Base-by-base conservation (phyloP, 768 basidiomycete genomes). In the Leccinum aurantiacum region DNA sequence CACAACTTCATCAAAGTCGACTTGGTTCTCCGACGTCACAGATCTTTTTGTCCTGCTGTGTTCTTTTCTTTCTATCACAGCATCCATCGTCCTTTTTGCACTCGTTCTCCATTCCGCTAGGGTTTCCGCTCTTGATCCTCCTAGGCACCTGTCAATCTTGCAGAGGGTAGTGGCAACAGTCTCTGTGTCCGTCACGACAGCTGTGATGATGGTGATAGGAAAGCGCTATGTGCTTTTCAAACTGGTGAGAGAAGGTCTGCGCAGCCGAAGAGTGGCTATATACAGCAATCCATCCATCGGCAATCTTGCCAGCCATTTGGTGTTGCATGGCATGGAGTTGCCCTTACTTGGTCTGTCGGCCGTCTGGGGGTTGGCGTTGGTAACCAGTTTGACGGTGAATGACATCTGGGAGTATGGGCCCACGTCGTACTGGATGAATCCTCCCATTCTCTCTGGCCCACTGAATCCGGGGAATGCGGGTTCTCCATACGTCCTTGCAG, bases 301-400 rank as follows among this genome's bases (percentile, higher is more conserved):
- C 3, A 57, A 41, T 14, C 27, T 59, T 6, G 19, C 41, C n/a
- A 44, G 13, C 14, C 41, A 44, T 44, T 4, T n/a, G 17, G 8
- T 10, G n/a, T 44, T n/a, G 4, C n/a, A 29, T 22, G 56, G 50
- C 19, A n/a, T 57, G 3, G 60, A 63, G 19, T 31, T 52, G 2
- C 41, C 56, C 1, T 38, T 61, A 44, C 29, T 63, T 11, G 61
- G 27, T 11, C 41, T 63, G 10, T 33, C 14, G 51, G 61, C 31
- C 57, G 53, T 22, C 47, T 31, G 13, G 49, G 46, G 27, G 33
- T 37, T 24, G 46, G 46, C 29, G 19, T 35, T 22, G 9, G n/a
- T 0, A n/a, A n/a, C 41, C n/a, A 10, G 41, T 44, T n/a, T 44
- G 41, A 10, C 9, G 9, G 41, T 10, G 41, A n/a, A 10, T n/a